Conservation (phyloP, 164 flowering plant genomes). For the Vitis cinerea region DNA sequence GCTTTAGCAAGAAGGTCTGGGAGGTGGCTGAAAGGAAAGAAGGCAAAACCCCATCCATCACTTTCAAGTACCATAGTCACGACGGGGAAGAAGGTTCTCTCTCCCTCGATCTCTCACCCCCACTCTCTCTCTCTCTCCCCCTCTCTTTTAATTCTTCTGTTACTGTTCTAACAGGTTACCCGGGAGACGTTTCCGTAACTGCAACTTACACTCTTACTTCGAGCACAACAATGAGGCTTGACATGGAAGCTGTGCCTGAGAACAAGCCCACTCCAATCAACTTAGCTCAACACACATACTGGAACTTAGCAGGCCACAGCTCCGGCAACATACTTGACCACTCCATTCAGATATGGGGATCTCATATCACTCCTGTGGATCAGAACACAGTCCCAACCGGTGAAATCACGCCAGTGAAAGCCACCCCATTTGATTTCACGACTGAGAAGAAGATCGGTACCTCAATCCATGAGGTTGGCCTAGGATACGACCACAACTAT, state of each 20-base stretch:
- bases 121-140: background rate
- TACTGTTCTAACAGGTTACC: slow-evolving; percentile 59
- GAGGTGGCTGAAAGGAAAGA: slow-evolving; percentile 56
- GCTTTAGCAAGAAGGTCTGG: slow-evolving; percentile 85
- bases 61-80: slow-evolving; percentile 73
- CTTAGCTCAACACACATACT: slow-evolving; percentile 93
- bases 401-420: slow-evolving; percentile 81
- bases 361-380: slow-evolving; percentile 83
- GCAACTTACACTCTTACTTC: slow-evolving; percentile 86
- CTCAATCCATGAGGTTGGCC: slow-evolving; percentile 65
- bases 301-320: slow-evolving; percentile 89
- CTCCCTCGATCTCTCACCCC: slow-evolving; percentile 11
- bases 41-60: slow-evolving; percentile 75
- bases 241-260: slow-evolving; percentile 89
- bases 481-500: slow-evolving; percentile 93
- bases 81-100: slow-evolving; percentile 92
- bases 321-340: slow-evolving; percentile 81
- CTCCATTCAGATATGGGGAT: slow-evolving; percentile 65
- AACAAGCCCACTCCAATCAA: slow-evolving; percentile 80
- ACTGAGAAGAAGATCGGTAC: slow-evolving; percentile 60
- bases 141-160: background rate
- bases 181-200: slow-evolving; percentile 73
- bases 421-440: slow-evolving; percentile 82
- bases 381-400: slow-evolving; percentile 77
- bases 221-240: slow-evolving; percentile 70